phyloP scores from a whole-genome alignment of 75 land plant species.

The Sequoia sempervirens region DNA sequence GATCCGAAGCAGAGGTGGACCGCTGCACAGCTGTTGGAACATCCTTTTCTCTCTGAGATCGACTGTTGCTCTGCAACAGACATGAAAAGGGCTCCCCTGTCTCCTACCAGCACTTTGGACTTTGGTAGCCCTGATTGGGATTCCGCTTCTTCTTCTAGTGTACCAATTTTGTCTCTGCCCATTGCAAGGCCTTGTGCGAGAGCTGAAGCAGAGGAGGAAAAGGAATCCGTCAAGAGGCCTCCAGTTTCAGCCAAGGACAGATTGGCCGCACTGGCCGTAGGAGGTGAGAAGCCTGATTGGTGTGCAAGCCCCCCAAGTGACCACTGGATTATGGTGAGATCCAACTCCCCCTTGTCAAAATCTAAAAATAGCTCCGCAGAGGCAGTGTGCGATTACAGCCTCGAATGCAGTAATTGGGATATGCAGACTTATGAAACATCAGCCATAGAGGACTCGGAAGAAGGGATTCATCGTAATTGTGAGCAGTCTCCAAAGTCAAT shows the following conservation, averaged over 20 bases:
- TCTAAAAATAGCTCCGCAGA: background rate
- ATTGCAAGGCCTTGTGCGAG: background rate
- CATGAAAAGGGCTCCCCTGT: background rate
- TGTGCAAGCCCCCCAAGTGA: background rate
- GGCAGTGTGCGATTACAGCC: background rate
- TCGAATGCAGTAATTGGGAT: background rate
- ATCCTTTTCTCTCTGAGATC: background rate
- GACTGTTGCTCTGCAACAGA: background rate
- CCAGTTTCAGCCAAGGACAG: background rate
- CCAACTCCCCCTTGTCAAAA: too few relatives aligned
- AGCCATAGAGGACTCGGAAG: background rate
- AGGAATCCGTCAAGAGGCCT: background rate
- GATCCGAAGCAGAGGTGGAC: constrained; percentile 31
- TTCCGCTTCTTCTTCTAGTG: background rate
- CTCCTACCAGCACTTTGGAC: background rate
- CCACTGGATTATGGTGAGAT: background rate
- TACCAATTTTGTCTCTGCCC: background rate
- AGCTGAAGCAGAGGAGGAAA: background rate
- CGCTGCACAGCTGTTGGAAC: constrained; percentile 10
- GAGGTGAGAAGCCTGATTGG: background rate
- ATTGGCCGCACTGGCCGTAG: background rate
- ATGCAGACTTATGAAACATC: background rate
- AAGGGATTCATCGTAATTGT: background rate
- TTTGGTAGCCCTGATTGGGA: background rate
- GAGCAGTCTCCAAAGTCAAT: background rate